Evolutionary conservation across 768 basidiomycete genomes (phyloP).

Genomic region (Suillus subluteus): DNA sequence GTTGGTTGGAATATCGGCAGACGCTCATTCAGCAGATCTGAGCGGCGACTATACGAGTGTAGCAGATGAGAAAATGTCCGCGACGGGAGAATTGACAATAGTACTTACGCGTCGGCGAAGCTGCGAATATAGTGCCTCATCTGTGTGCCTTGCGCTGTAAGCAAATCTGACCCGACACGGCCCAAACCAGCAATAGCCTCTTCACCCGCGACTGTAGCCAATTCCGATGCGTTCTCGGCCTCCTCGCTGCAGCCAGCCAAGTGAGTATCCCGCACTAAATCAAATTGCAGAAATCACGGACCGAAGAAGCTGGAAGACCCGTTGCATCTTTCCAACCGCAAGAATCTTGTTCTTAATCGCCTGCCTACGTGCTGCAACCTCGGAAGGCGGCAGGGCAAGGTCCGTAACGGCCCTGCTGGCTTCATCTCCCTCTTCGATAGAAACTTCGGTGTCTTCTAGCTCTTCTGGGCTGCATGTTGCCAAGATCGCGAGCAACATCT

Average conservation of each 20-base stretch:
- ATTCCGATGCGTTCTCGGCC: conserved; percentile 76
- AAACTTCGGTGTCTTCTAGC: conserved; percentile 60
- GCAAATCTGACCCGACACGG: conserved; percentile 52
- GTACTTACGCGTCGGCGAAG: conserved; percentile 77
- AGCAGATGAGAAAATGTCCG: conserved; percentile 2
- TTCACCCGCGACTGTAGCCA: conserved; percentile 42
- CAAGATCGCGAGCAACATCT: conserved; percentile 95
- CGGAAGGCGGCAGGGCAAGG: conserved; percentile 40
- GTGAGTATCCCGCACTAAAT: conserved; percentile 1
- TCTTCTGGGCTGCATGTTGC: conserved; percentile 95
- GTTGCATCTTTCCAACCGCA: conserved; percentile 89
- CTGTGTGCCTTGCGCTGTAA: conserved; percentile 63
- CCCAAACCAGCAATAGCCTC: conserved; percentile 29
- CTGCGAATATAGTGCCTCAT: conserved; percentile 64
- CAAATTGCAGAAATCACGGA: conserved; percentile 39
- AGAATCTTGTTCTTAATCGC: conserved; percentile 94
- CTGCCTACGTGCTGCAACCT: conserved; percentile 59
- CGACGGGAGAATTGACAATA: neutral
- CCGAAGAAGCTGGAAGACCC: conserved; percentile 89
- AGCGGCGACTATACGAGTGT: conserved; percentile 55
- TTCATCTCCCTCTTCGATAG: conserved; percentile 45
- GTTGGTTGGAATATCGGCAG: conserved; percentile 58
- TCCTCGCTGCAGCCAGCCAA: conserved; percentile 58
- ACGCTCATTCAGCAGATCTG: conserved; percentile 76
- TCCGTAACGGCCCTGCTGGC: conserved; percentile 31